Conservation (phyloP, 805 yeast species). For the Kazachstania taianensis region DNA sequence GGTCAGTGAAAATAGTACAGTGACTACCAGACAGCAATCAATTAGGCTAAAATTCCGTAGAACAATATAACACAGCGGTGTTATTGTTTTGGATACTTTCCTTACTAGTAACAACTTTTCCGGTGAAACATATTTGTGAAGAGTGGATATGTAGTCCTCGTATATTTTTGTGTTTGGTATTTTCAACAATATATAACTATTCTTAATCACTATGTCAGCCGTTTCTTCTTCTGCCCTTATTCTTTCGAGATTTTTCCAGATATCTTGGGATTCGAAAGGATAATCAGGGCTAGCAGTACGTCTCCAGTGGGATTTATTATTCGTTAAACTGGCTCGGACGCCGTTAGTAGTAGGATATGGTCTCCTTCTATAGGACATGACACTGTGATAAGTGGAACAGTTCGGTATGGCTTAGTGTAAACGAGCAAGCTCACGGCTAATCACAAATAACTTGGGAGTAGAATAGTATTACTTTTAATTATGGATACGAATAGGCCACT, state of each 20-base stretch:
- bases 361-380: conserved; percentile 3
- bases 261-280: conserved; percentile 14
- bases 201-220: conserved; percentile 8
- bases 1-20: conserved; percentile 12
- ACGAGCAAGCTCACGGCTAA: too few relatives aligned
- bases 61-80: conserved; percentile 3
- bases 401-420: too few relatives aligned
- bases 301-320: conserved; percentile 2
- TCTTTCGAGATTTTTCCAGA: conserved; percentile 19
- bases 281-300: background rate
- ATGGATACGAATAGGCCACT: too few relatives aligned
- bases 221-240: conserved; percentile 9
- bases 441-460: too few relatives aligned
- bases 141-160: conserved; percentile 8
- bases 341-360: background rate
- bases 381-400: too few relatives aligned
- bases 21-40: conserved; percentile 17
- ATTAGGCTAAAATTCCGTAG: conserved; percentile 13
- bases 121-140: conserved; percentile 13
- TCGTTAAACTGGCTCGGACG: background rate
- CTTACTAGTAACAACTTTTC: conserved; percentile 7
- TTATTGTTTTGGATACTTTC: background rate
- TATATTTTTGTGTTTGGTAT: conserved; percentile 5
- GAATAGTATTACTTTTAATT: too few relatives aligned
- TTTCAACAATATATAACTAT: conserved; percentile 13